Percentiles rank a stretch among this genome's conserved stretches.
phyloP scores from a whole-genome alignment of 179 eudicot species.

The Silene vulgaris region DNA sequence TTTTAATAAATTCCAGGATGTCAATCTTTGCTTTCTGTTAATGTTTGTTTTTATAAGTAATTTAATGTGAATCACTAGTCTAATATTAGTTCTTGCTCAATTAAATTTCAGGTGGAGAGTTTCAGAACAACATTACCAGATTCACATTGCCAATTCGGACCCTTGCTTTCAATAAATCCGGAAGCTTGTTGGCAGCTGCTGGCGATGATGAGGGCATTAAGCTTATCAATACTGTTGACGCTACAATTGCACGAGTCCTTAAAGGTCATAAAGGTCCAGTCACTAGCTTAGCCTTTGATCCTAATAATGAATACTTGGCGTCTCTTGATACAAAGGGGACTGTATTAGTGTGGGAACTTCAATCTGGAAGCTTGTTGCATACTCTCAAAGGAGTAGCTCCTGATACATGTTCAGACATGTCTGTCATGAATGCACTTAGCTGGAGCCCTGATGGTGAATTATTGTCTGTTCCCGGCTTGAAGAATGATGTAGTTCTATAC shows the following conservation, averaged over 20 bases:
- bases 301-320: constrained; percentile 80
- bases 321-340: constrained; percentile 88
- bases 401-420: constrained; percentile 54
- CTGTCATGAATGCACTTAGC: constrained; percentile 48
- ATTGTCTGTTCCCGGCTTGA: constrained; percentile 73
- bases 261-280: constrained; percentile 86
- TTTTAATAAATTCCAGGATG: not conserved
- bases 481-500: constrained; percentile 87
- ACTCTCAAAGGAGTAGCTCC: constrained; percentile 73
- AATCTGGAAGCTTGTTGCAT: constrained; percentile 59
- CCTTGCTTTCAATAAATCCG: constrained; percentile 79
- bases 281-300: constrained; percentile 87
- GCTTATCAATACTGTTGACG: constrained; percentile 87
- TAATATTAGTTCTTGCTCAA: constrained; percentile 10
- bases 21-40: not conserved
- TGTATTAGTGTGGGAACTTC: constrained; percentile 78
- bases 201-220: constrained; percentile 99
- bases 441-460: constrained; percentile 99
- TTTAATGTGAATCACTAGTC: not conserved
- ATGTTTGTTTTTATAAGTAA: not conserved
- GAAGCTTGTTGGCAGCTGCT: constrained; percentile 91
- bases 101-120: constrained; percentile 71
- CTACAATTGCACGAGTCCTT: constrained; percentile 82
- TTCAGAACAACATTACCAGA: constrained; percentile 87
- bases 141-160: constrained; percentile 92